These are phyloP conservation scores for Cornus suecica DNA, from an alignment of 148 eudicot genomes.

Conservation along the genomic window DNA sequence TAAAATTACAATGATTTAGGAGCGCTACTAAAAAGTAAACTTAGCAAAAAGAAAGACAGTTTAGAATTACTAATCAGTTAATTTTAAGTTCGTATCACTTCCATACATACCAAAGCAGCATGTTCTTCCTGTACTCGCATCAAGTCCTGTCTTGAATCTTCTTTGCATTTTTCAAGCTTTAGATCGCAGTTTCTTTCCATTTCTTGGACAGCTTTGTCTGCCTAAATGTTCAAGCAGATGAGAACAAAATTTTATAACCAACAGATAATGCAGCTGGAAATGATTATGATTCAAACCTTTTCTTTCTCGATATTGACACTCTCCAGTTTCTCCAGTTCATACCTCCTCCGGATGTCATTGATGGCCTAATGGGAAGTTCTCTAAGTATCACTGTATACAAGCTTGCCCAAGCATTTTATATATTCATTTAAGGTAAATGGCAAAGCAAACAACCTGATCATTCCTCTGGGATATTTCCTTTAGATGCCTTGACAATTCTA, in stretches of 20 bases:
- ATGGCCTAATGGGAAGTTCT: slow-evolving; percentile 63
- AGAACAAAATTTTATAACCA: slow-evolving; percentile 12
- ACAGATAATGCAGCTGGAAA: slow-evolving; percentile 1
- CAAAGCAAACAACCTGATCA: slow-evolving; percentile 60
- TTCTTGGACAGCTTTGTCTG: slow-evolving; percentile 64
- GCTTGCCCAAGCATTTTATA: neutral
- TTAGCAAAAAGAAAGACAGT: neutral
- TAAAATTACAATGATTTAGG: neutral
- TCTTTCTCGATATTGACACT: slow-evolving; percentile 70
- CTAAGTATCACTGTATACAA: slow-evolving; percentile 13
- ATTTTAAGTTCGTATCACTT: neutral
- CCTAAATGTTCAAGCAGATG: slow-evolving; percentile 45
- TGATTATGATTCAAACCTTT: slow-evolving; percentile 52
- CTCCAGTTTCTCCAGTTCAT: slow-evolving; percentile 84
- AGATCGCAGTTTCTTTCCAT: slow-evolving; percentile 54
- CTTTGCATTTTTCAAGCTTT: slow-evolving; percentile 63
- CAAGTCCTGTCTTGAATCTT: slow-evolving; percentile 57
- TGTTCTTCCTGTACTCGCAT: slow-evolving; percentile 73
- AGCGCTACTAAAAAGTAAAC: neutral
- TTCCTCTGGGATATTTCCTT: slow-evolving; percentile 92
- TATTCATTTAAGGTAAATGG: neutral
- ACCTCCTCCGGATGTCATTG: slow-evolving; percentile 85
- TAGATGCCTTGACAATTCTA: slow-evolving; percentile 84
- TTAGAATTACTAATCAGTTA: neutral
- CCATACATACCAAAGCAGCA: slow-evolving; percentile 55